A percentile compares a stretch with the other conserved stretches of the same genome.
Evolutionary conservation across 495 filamentous ascomycete species (phyloP).

Genomic region (Letharia lupina): DNA sequence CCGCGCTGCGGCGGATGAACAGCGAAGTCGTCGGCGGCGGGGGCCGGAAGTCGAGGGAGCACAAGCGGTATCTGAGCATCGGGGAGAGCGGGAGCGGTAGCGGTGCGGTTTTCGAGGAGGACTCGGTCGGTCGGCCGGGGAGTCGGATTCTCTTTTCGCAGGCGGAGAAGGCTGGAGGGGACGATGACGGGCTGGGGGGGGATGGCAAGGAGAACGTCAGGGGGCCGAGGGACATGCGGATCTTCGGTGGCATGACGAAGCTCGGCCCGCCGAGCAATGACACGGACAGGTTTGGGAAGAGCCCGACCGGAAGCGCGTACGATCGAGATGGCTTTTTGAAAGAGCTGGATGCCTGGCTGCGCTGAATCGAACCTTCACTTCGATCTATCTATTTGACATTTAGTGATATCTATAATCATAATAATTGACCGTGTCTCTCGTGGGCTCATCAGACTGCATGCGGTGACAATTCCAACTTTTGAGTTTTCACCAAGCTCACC

Average conservation of each 20-base stretch:
- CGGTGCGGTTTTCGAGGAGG: slow-evolving; percentile 6
- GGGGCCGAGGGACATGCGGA: background rate
- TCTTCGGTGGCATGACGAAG: slow-evolving; percentile 4
- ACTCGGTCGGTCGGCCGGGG: background rate
- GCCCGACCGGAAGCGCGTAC: slow-evolving; percentile 34
- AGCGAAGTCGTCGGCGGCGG: slow-evolving; percentile 17
- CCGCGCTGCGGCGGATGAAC: slow-evolving; percentile 24
- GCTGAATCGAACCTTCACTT: background rate
- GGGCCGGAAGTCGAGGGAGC: slow-evolving; percentile 6
- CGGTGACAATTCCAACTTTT: background rate
- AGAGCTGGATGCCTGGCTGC: slow-evolving; percentile 23
- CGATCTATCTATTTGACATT: background rate
- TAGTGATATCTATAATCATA: slow-evolving; percentile 4
- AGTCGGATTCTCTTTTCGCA: background rate
- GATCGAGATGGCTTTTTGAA: slow-evolving; percentile 43
- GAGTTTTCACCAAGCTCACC: background rate
- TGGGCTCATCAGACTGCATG: background rate
- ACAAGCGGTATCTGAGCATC: slow-evolving; percentile 19
- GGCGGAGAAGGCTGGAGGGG: background rate
- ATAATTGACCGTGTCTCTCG: background rate
- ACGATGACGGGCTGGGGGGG: background rate
- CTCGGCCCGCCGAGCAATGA: background rate
- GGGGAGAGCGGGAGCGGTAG: slow-evolving; percentile 11
- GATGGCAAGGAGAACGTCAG: slow-evolving; percentile 1
- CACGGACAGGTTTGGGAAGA: background rate